These are phyloP conservation scores for Epichloe coenophiala DNA, from an alignment of 2,329 filamentous ascomycete species.

Conservation along the genomic window DNA sequence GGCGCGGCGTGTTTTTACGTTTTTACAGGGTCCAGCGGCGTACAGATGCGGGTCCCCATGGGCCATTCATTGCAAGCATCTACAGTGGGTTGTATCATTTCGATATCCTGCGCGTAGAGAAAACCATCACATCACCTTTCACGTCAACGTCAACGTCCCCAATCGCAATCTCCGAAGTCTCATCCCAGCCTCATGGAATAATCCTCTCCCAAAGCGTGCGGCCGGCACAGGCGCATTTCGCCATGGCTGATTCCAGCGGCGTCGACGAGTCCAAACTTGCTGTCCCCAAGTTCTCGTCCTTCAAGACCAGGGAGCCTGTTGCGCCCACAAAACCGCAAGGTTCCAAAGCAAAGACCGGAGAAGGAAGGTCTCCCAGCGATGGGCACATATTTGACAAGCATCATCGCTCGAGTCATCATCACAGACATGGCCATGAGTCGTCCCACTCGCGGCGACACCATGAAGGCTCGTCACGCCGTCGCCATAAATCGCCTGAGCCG, in stretches of 20 bases:
- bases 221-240: background rate
- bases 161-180: too few relatives aligned
- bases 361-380: slow-evolving; percentile 5
- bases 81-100: too few relatives aligned
- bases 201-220: background rate
- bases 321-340: slow-evolving; percentile 21
- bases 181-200: background rate
- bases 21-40: background rate
- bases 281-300: slow-evolving; percentile 60
- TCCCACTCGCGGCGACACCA: background rate
- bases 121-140: too few relatives aligned
- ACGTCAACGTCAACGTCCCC: too few relatives aligned
- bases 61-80: too few relatives aligned
- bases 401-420: slow-evolving; percentile 1
- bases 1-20: background rate
- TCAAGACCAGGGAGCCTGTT: slow-evolving; percentile 33
- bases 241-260: slow-evolving; percentile 15
- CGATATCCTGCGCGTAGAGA: too few relatives aligned
- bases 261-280: slow-evolving; percentile 12
- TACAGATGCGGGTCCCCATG: too few relatives aligned
- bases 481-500: background rate
- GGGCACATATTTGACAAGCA: slow-evolving; percentile 5
- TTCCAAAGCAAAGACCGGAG: slow-evolving; percentile 7
- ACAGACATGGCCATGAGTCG: background rate
- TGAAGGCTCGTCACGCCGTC: background rate